Percentiles rank a stretch among this genome's conserved stretches.
phyloP scores from a whole-genome alignment of 1,284 basidiomycete species.

The Malassezia slooffiae region DNA sequence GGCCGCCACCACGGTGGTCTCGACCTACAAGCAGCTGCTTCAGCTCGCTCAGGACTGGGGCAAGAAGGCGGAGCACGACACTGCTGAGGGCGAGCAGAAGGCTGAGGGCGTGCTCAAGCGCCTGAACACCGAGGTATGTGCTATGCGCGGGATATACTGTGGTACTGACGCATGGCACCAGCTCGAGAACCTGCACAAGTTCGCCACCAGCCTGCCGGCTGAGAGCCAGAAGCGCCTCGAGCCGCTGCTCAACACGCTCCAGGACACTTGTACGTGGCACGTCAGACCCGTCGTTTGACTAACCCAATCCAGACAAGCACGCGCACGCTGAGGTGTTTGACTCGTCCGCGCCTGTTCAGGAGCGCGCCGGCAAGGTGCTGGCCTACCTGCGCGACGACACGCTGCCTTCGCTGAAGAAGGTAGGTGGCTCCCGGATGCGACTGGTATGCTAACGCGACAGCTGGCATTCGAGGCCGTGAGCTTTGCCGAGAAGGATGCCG shows the following conservation, averaged over 20 bases:
- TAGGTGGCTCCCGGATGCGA: too few relatives aligned
- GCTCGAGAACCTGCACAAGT: conserved; percentile 39
- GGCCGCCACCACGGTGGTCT: conserved; percentile 14
- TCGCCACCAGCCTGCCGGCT: conserved; percentile 31
- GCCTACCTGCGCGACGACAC: conserved; percentile 37
- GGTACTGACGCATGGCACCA: too few relatives aligned
- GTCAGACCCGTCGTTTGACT: too few relatives aligned
- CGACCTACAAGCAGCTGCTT: conserved; percentile 29
- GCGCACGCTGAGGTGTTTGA: conserved; percentile 37
- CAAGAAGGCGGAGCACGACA: conserved; percentile 27
- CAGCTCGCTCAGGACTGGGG: conserved; percentile 31
- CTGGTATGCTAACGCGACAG: too few relatives aligned
- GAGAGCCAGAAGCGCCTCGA: conserved; percentile 39
- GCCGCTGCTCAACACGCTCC: conserved; percentile 37
- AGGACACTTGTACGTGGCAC: conserved; percentile 33
- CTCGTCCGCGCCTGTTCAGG: conserved; percentile 25
- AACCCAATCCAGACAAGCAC: conserved; percentile 27
- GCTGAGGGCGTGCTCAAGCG: conserved; percentile 21
- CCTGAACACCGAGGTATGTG: conserved; percentile 8
- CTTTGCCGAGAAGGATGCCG: too few relatives aligned
- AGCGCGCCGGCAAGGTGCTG: conserved; percentile 33
- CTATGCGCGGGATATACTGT: too few relatives aligned
- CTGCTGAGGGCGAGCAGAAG: conserved; percentile 33
- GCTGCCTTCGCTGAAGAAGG: conserved; percentile 40
- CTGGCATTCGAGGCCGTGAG: too few relatives aligned